These are phyloP conservation scores for Mycena olivaceomarginata DNA, from an alignment of 768 basidiomycete species.

Conservation along the genomic window DNA sequence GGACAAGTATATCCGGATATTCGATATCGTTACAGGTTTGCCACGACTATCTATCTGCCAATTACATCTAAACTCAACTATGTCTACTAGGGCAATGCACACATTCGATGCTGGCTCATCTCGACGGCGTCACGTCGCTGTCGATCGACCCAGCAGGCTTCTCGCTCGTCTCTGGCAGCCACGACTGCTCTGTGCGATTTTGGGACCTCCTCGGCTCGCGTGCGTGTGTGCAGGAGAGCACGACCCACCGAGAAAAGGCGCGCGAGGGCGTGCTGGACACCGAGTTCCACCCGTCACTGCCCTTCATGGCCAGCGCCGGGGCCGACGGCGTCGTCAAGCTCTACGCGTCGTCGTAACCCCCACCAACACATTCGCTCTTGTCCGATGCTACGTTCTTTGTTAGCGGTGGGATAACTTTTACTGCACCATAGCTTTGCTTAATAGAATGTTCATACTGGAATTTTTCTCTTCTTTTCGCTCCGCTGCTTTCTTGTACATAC, in stretches of 20 bases:
- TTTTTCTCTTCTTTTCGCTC: conserved; percentile 33
- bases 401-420: conserved; percentile 33
- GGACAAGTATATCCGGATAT: conserved; percentile 94
- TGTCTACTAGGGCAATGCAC: conserved; percentile 83
- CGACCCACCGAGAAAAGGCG: conserved; percentile 92
- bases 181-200: conserved; percentile 95
- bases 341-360: conserved; percentile 87
- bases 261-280: conserved; percentile 94
- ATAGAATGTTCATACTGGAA: conserved; percentile 47
- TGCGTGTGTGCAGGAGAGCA: conserved; percentile 92
- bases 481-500: conserved; percentile 46
- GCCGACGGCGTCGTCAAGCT: conserved; percentile 96
- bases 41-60: conserved; percentile 8
- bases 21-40: conserved; percentile 89
- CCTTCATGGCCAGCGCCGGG: conserved; percentile 95
- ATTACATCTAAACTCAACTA: conserved; percentile 22
- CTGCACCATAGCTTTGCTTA: conserved; percentile 40
- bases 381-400: conserved; percentile 40
- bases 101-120: conserved; percentile 92
- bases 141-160: conserved; percentile 93
- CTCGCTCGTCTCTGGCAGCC: conserved; percentile 91
- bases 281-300: conserved; percentile 88
- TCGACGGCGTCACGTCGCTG: conserved; percentile 94
- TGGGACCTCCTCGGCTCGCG: conserved; percentile 93
- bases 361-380: conserved; percentile 17